Evolutionary conservation across 2,329 filamentous ascomycete species (phyloP).

Genomic region (Arthrinium phaeospermum): DNA sequence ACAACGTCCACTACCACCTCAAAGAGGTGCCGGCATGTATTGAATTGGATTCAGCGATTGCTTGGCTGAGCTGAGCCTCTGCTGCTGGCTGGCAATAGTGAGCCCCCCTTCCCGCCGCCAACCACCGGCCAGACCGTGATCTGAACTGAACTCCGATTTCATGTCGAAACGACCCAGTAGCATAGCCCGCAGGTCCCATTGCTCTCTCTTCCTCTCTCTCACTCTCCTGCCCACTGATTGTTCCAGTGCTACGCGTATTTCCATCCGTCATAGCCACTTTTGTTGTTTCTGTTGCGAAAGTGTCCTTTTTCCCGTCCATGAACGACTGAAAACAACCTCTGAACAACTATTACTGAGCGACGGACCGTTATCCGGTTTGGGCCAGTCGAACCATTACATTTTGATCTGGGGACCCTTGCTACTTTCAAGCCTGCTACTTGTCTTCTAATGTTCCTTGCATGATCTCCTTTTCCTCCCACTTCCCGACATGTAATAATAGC

Average conservation of each 20-base stretch:
- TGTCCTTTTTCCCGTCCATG: background rate
- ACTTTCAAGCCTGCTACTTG: background rate
- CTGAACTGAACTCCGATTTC: constrained; percentile 3
- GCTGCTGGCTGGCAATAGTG: background rate
- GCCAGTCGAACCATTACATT: background rate
- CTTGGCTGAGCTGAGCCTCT: constrained; percentile 16
- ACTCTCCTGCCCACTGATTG: background rate
- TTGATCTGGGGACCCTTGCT: background rate
- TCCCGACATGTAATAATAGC: constrained; percentile 13
- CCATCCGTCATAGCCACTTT: background rate
- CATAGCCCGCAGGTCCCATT: background rate
- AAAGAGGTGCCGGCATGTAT: background rate
- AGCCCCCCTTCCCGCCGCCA: constrained; percentile 6
- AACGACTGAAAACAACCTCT: background rate
- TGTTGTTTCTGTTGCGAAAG: background rate
- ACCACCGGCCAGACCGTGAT: background rate
- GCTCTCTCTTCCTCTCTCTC: background rate
- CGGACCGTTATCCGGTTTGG: constrained; percentile 2
- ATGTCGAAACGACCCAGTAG: background rate
- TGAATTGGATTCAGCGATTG: background rate
- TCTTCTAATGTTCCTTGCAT: background rate
- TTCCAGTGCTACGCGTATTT: background rate
- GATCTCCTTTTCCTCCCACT: constrained; percentile 10
- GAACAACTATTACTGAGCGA: background rate
- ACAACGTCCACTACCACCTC: background rate